Conservation (phyloP, 495 filamentous ascomycete species). For the Lichenothelia convexa region DNA sequence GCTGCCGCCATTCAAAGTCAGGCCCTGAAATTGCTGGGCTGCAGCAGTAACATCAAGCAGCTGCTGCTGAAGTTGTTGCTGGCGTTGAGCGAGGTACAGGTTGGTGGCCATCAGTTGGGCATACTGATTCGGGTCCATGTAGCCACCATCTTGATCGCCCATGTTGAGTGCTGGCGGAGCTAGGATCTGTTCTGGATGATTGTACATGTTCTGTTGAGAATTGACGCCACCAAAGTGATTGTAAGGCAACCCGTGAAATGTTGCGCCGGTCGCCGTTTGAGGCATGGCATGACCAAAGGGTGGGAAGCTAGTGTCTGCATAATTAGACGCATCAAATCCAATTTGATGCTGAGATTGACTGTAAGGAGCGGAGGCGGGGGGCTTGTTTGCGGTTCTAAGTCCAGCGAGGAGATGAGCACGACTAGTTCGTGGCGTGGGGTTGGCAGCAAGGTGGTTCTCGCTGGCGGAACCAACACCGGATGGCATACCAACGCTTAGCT, state of each 20-base stretch:
- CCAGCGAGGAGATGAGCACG: slow-evolving; percentile 88
- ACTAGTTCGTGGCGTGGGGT: slow-evolving; percentile 75
- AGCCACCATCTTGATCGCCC: slow-evolving; percentile 48
- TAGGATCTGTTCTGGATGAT: slow-evolving; percentile 64
- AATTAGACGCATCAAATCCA: slow-evolving; percentile 29
- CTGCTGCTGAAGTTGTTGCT: slow-evolving; percentile 62
- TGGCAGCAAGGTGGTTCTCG: slow-evolving; percentile 40
- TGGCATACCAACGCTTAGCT: slow-evolving; percentile 43
- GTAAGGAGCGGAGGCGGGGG: slow-evolving; percentile 47
- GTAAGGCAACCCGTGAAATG: slow-evolving; percentile 27
- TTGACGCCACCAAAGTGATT: slow-evolving; percentile 26
- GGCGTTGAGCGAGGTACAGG: slow-evolving; percentile 68
- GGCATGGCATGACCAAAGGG: slow-evolving; percentile 30
- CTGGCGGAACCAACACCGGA: slow-evolving; percentile 45
- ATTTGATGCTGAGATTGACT: slow-evolving; percentile 32
- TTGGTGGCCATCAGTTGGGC: slow-evolving; percentile 74
- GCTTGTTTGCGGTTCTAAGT: slow-evolving; percentile 82
- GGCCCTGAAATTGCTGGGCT: slow-evolving; percentile 58
- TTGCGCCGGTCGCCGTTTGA: slow-evolving; percentile 42
- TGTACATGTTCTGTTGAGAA: slow-evolving; percentile 41
- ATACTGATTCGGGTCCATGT: slow-evolving; percentile 54
- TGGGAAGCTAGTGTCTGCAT: slow-evolving; percentile 21
- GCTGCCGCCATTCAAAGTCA: slow-evolving; percentile 35
- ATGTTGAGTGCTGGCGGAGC: slow-evolving; percentile 61
- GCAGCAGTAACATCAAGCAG: slow-evolving; percentile 29